These are phyloP conservation scores for Fusarium irregulare DNA, from an alignment of 2,329 filamentous ascomycete species.

Conservation along the genomic window DNA sequence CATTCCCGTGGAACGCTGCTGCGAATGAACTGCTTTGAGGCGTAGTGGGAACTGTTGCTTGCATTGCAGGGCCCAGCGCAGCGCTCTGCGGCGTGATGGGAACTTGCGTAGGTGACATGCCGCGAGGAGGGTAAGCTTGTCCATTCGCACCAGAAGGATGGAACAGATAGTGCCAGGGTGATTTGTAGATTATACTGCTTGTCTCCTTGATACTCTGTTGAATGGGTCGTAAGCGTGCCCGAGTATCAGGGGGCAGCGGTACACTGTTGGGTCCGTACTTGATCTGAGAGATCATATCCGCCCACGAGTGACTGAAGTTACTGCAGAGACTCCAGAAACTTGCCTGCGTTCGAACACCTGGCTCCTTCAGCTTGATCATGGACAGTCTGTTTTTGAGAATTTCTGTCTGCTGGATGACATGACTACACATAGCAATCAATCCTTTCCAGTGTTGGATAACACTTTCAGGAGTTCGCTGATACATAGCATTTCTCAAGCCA, in stretches of 20 bases:
- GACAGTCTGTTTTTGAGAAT: constrained; percentile 78
- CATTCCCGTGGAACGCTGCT: constrained; percentile 65
- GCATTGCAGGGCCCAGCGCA: constrained; percentile 87
- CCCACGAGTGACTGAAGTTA: constrained; percentile 77
- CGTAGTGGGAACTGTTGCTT: constrained; percentile 85
- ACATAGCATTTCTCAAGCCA: constrained; percentile 72
- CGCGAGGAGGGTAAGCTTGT: constrained; percentile 40
- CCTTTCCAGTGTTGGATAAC: constrained; percentile 74
- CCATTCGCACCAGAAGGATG: constrained; percentile 33
- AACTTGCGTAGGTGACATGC: constrained; percentile 49
- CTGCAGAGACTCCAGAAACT: constrained; percentile 79
- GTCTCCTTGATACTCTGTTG: constrained; percentile 87
- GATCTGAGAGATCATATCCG: constrained; percentile 71
- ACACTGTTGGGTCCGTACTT: constrained; percentile 65
- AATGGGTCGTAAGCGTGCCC: constrained; percentile 79
- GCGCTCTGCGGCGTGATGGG: constrained; percentile 92
- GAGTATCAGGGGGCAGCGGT: constrained; percentile 73
- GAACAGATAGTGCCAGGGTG: constrained; percentile 65
- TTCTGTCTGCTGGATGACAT: constrained; percentile 78
- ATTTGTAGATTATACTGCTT: constrained; percentile 73
- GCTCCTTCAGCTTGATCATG: constrained; percentile 86
- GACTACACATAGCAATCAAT: constrained; percentile 77
- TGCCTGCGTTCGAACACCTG: constrained; percentile 73
- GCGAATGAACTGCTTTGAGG: constrained; percentile 69
- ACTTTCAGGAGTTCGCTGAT: constrained; percentile 68